Evolutionary conservation across 2,329 filamentous ascomycete species (phyloP), one percentile per base, ranked within the genome.

Genomic region (Scleromitrula shiraiana): DNA sequence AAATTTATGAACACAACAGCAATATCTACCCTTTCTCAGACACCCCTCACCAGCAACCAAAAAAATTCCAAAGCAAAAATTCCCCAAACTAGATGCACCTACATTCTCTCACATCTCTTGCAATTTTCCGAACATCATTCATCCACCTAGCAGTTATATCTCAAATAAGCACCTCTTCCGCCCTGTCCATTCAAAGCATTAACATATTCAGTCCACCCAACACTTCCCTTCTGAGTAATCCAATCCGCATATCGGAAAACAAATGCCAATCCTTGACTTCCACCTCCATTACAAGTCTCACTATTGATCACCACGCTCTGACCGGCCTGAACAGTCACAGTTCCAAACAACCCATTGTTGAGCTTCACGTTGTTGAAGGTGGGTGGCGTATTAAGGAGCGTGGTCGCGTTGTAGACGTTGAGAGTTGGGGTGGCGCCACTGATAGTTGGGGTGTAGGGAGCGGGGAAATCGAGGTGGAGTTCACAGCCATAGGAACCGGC

Each of bases 161-260:
- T 50, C 41, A 55, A 49, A 44, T 52, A 55, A 24, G 54, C 46
- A 3, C 51, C 51, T 12, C 19, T 26, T 33, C 41, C 23, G 9
- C 49, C 51, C 9, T 36, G 37, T 4, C 53, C 50, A 40, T 53
- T 40, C 35, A 44, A 20, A 23, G n/a, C 29, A 41, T 50, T 47
- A 23, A 48, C 19, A 42, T 49, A 49, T n/a, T 55, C 41, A 5
- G n/a, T 43, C 36, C 52, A 53, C 5, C 40, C 33, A 9, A 55
- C 46, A 37, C 40, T 46, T 15, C 32, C 43, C 7, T 36, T 27
- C 12, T n/a, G 30, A 19, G 26, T 33, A 15, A 53, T 37, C 51
- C 44, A 53, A 49, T 53, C 49, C 40, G 49, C 44, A 27, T 53
- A 53, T 27, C 22, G 35, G 4, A 51, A 38, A 20, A 51, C 40